Evolutionary conservation across 2,329 filamentous ascomycete genomes (phyloP).

Genomic region (Colletotrichum eleusines): DNA sequence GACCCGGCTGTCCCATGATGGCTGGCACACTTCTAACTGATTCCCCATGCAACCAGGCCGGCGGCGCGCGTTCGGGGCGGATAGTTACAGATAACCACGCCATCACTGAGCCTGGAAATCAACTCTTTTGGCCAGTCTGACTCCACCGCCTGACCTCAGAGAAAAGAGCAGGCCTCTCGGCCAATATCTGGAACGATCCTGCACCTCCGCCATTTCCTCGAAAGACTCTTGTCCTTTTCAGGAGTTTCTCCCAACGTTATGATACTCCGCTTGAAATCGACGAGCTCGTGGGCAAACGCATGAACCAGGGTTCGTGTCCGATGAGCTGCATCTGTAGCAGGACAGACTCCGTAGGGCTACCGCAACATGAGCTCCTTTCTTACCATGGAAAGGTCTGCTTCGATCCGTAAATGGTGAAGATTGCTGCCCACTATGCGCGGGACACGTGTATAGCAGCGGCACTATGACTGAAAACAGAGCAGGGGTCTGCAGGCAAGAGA

Average conservation of each 20-base stretch:
- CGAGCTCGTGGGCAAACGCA: constrained; percentile 14
- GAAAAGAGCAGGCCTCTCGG: constrained; percentile 3
- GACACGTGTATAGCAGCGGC: constrained; percentile 25
- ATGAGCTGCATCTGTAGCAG: constrained; percentile 21
- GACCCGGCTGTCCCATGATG: background rate
- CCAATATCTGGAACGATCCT: background rate
- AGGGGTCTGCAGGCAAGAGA: constrained; percentile 16
- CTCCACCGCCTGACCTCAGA: background rate
- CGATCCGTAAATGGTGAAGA: background rate
- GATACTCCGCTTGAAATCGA: constrained; percentile 8
- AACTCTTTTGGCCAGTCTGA: background rate
- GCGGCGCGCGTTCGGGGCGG: constrained; percentile 10
- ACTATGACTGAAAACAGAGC: constrained; percentile 12
- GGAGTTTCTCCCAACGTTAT: constrained; percentile 3
- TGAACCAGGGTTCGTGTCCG: background rate
- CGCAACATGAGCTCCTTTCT: background rate
- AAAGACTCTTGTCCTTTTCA: background rate
- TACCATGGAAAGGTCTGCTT: background rate
- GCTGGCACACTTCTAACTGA: constrained; percentile 20
- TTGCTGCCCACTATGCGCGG: constrained; percentile 20
- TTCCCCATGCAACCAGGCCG: constrained; percentile 18
- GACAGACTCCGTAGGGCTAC: constrained; percentile 15
- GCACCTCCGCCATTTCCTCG: background rate
- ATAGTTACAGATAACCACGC: constrained; percentile 26
- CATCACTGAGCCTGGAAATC: background rate